Evolutionary conservation across 148 eudicot species (phyloP).

Genomic region (Chenopodium formosanum): DNA sequence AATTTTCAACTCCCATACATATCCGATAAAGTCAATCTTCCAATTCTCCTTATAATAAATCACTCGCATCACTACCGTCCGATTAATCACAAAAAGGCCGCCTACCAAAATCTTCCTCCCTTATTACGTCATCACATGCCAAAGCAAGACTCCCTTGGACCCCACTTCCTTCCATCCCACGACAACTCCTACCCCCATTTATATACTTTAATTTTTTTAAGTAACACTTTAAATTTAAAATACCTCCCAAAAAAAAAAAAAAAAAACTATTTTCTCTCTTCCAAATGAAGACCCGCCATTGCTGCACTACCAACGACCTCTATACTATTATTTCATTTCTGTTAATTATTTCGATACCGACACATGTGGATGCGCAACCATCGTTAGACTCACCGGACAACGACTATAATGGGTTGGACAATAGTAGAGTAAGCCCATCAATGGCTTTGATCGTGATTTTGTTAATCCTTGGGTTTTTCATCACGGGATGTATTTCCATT

Average conservation of each 20-base stretch:
- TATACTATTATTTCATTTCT: not conserved
- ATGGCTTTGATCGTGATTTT: slow-evolving; percentile 26
- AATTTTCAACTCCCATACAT: not conserved
- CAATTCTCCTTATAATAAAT: no score
- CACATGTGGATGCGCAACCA: not conserved
- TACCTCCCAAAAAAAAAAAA: not conserved
- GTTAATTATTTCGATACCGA: not conserved
- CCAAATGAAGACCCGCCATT: slow-evolving; percentile 3
- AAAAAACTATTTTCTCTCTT: not conserved
- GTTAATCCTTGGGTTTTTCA: slow-evolving; percentile 32
- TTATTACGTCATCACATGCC: slow-evolving; percentile 22
- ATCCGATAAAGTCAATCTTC: not conserved
- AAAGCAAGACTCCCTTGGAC: not conserved
- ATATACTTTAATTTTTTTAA: not conserved
- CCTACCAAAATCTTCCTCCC: not conserved
- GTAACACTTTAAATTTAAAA: not conserved
- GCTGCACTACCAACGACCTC: not conserved
- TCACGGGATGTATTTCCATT: slow-evolving; percentile 32
- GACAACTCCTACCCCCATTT: slow-evolving; percentile 8
- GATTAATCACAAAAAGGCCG: not conserved
- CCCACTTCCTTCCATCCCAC: slow-evolving; percentile 21
- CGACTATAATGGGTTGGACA: not conserved
- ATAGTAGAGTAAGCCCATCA: slow-evolving; percentile 22
- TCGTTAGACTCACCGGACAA: not conserved
- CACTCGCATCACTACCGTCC: not conserved